Evolutionary conservation across 164 flowering plant species (phyloP), one percentile per base, ranked within the genome.

Genomic region (Stephania yunnanensis): DNA sequence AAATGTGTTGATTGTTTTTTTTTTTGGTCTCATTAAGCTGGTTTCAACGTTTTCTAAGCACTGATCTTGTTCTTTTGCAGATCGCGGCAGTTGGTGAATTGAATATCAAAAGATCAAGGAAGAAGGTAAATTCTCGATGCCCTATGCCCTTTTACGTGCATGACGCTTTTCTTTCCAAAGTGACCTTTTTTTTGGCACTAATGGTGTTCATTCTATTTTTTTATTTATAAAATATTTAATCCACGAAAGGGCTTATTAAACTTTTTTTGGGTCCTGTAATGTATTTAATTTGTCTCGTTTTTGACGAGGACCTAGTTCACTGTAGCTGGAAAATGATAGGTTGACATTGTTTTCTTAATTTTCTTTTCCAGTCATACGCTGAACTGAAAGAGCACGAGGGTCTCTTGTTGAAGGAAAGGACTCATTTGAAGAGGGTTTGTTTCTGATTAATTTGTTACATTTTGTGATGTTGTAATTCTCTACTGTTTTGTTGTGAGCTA

Each of bases 321-420:
- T 50, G 55, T 50, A 50, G 55, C 12, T 7, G 55, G 3, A 50
- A 50, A 50, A 50, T 11, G 55, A 10, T 50, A 10, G 55, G 42
- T 36, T 36, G 42, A 36, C 42, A 36, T 36, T 36, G 42, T 36
- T 10, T 50, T 50, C 55, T 50, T 50, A 25, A 8, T 50, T 67
- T 19, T 73, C 42, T 5, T 74, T 50, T 25, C 7, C 84, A 90
- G 94, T 82, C 89, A 10, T 82, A 82, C 73, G 81, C 89, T 71
- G 87, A 86, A 70, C 86, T 88, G 31, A 86, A 86, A 72, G 89
- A 84, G 55, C 88, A 88, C 80, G 90, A 88, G 74, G 52, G 71
- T 77, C 65, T 75, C 46, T 76, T 90, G 46, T 65, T 85, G 82
- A 84, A 86, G 79, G 92, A 86, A 72, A 86, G 82, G 73, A 44